A percentile compares a stretch with the other conserved stretches of the same genome.
Evolutionary conservation across 129 eudicot species (phyloP).

Genomic region (Lactuca sativa): DNA sequence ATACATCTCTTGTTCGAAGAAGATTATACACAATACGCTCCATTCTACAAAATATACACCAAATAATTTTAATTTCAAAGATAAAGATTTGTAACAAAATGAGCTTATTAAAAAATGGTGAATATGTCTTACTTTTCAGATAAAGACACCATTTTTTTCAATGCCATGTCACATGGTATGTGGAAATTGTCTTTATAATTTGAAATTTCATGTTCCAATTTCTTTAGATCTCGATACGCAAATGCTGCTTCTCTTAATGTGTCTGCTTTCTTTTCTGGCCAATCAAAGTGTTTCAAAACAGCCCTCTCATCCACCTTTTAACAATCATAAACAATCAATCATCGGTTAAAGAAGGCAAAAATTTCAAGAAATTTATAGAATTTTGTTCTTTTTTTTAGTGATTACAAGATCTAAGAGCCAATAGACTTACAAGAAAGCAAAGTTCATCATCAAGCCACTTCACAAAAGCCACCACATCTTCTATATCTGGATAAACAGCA

Average conservation of each 20-base stretch:
- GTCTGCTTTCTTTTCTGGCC: slow-evolving; percentile 98
- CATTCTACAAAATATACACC: slow-evolving; percentile 50
- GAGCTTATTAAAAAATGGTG: slow-evolving; percentile 1
- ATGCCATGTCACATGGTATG: slow-evolving; percentile 75
- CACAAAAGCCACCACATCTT: slow-evolving; percentile 88
- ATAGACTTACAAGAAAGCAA: slow-evolving; percentile 77
- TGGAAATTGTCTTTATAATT: slow-evolving; percentile 63
- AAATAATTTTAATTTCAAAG: not conserved
- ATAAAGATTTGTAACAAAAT: not conserved
- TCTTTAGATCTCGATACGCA: slow-evolving; percentile 80
- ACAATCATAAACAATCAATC: slow-evolving; percentile 12
- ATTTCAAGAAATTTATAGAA: not conserved
- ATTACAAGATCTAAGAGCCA: not conserved
- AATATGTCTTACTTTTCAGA: slow-evolving; percentile 64
- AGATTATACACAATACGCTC: slow-evolving; percentile 75
- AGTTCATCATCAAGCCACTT: slow-evolving; percentile 99
- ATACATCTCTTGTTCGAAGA: slow-evolving; percentile 67
- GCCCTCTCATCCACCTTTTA: slow-evolving; percentile 94
- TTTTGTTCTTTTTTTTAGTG: not conserved
- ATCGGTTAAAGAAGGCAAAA: not conserved
- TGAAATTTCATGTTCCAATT: slow-evolving; percentile 66
- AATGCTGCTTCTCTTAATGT: slow-evolving; percentile 92
- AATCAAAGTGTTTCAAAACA: slow-evolving; percentile 91
- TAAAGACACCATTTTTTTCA: slow-evolving; percentile 75
- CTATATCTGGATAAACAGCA: slow-evolving; percentile 74